Percentiles rank a stretch among this genome's conserved stretches.
These are phyloP conservation scores for Candida maesae DNA, from an alignment of 805 yeast species.

Conservation along the genomic window DNA sequence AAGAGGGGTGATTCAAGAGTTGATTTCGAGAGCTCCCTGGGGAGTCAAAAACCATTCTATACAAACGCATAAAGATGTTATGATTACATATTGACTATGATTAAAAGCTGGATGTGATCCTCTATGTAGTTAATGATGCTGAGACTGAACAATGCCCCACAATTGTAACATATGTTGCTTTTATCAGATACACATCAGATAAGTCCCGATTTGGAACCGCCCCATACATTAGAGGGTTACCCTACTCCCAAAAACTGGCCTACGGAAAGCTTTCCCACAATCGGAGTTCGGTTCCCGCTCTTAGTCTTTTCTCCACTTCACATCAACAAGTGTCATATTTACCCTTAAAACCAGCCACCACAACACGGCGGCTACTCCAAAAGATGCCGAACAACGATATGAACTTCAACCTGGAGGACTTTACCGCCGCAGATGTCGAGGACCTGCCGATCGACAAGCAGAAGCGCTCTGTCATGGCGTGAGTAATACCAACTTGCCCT, in stretches of 20 bases:
- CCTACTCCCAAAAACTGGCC: background rate
- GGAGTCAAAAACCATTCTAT: constrained; percentile 6
- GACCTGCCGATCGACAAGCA: constrained; percentile 19
- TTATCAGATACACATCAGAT: too few species aligned
- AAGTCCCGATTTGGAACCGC: background rate
- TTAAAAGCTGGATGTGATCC: background rate
- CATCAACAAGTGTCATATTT: too few species aligned
- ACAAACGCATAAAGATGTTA: constrained; percentile 16
- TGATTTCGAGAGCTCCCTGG: constrained; percentile 2
- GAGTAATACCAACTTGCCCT: constrained; percentile 4
- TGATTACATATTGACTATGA: constrained; percentile 18
- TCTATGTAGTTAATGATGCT: too few species aligned
- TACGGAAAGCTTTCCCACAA: background rate
- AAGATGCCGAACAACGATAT: background rate
- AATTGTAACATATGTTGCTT: too few species aligned
- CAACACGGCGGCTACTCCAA: background rate
- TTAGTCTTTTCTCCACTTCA: too few species aligned
- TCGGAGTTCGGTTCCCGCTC: constrained; percentile 10
- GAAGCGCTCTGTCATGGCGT: constrained; percentile 25
- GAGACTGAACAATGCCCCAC: too few species aligned
- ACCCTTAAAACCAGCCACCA: background rate
- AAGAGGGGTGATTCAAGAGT: constrained; percentile 6
- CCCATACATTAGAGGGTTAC: background rate
- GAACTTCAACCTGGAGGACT: constrained; percentile 3
- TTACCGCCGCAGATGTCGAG: constrained; percentile 8